Evolutionary conservation across 192 early-diverging fungal species (phyloP).

Genomic region (Pecoramyces ruminantium): DNA sequence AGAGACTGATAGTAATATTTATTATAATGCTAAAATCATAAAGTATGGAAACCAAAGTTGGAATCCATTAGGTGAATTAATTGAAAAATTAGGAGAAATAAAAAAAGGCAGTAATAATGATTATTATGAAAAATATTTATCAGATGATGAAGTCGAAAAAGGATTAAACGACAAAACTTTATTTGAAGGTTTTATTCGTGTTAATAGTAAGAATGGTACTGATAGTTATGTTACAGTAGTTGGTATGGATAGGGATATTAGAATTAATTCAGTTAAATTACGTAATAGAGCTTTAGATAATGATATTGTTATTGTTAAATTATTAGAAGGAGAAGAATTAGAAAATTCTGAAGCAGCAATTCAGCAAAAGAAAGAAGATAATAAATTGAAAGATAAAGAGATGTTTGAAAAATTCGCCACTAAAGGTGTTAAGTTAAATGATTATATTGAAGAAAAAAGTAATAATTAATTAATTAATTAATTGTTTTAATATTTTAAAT

Average conservation of each 20-base stretch:
- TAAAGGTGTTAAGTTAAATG: not conserved
- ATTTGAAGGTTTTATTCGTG: not conserved
- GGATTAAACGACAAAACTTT: not conserved
- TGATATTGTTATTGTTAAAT: conserved; percentile 57
- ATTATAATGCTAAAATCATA: not conserved
- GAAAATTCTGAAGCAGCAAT: conserved; percentile 20
- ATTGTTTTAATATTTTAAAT: no score
- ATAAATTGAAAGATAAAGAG: not conserved
- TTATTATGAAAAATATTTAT: not conserved
- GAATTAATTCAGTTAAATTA: conserved; percentile 50
- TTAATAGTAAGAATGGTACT: not conserved
- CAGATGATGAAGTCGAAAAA: not conserved
- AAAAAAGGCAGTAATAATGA: not conserved
- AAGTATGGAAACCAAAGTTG: not conserved
- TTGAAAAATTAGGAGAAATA: not conserved
- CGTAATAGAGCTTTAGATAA: conserved; percentile 77
- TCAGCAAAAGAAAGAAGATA: conserved; percentile 15
- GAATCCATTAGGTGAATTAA: not conserved
- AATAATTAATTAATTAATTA: not conserved
- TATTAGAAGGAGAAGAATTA: conserved; percentile 52
- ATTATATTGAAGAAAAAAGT: not conserved
- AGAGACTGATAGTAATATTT: not conserved
- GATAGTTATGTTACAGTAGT: not conserved
- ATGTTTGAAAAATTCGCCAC: not conserved
- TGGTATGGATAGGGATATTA: conserved; percentile 50